Percentiles rank a stretch among this genome's conserved stretches.
Conservation (phyloP, 2,329 filamentous ascomycete species). For the Bipolaris oryzae region DNA sequence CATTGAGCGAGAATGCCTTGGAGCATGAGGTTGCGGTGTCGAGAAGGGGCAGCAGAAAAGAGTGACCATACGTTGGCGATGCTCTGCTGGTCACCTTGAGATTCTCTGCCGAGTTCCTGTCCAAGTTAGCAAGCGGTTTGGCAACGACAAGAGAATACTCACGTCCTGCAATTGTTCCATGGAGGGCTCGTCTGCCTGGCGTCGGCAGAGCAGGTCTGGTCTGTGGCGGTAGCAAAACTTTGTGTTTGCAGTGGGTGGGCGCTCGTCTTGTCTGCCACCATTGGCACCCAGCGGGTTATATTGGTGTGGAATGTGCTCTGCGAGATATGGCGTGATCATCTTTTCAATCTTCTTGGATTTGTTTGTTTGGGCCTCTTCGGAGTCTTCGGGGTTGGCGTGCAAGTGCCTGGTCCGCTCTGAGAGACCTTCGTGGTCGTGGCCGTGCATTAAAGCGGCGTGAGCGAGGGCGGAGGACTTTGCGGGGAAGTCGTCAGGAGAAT, state of each 20-base stretch:
- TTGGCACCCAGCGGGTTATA: constrained; percentile 77
- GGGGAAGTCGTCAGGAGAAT: constrained; percentile 18
- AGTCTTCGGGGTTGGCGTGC: constrained; percentile 28
- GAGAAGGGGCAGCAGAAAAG: constrained; percentile 92
- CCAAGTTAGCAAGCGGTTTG: constrained; percentile 29
- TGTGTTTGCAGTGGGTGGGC: constrained; percentile 67
- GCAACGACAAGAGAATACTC: constrained; percentile 45
- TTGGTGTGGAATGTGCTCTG: constrained; percentile 85
- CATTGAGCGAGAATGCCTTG: constrained; percentile 96
- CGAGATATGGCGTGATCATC: constrained; percentile 85
- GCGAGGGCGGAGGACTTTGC: constrained; percentile 30
- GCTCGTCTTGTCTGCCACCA: constrained; percentile 39
- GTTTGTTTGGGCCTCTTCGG: constrained; percentile 35
- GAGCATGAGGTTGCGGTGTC: constrained; percentile 94
- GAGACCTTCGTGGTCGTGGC: constrained; percentile 46
- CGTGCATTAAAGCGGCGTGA: constrained; percentile 44
- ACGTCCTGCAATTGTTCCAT: constrained; percentile 94
- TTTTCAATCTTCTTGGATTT: constrained; percentile 70
- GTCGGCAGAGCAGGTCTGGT: constrained; percentile 90
- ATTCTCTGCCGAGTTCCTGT: constrained; percentile 80
- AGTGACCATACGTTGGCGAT: constrained; percentile 98
- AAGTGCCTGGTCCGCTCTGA: constrained; percentile 40
- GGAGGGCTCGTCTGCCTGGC: constrained; percentile 90
- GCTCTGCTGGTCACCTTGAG: constrained; percentile 86
- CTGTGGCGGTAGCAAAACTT: constrained; percentile 96